A percentile compares a stretch with the other conserved stretches of the same genome.
These are phyloP conservation scores for Phanerochaete carnosa DNA, from an alignment of 768 basidiomycete genomes.

Conservation along the genomic window DNA sequence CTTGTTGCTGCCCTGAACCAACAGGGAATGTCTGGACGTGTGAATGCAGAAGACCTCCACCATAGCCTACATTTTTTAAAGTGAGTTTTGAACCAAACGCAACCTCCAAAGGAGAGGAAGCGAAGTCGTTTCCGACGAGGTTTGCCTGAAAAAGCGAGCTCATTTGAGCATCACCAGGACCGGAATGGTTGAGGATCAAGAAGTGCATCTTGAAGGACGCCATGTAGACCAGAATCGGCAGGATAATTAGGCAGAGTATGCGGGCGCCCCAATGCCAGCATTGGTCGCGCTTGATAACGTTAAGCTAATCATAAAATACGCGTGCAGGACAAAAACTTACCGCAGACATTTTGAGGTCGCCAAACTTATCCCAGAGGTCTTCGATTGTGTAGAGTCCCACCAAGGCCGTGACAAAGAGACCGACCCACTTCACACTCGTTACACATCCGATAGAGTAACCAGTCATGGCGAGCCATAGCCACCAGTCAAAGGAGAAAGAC, in stretches of 20 bases:
- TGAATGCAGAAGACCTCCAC: constrained; percentile 94
- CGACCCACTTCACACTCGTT: constrained; percentile 96
- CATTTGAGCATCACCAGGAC: constrained; percentile 98
- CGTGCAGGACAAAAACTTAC: constrained; percentile 45
- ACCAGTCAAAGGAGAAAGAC: constrained; percentile 96
- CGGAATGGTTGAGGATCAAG: constrained; percentile 87
- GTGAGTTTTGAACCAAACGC: constrained; percentile 90
- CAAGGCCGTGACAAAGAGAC: constrained; percentile 90
- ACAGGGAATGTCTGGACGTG: constrained; percentile 94
- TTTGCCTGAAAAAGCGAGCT: constrained; percentile 98
- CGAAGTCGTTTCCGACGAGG: constrained; percentile 90
- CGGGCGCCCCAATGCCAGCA: constrained; percentile 89
- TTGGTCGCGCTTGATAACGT: constrained; percentile 70
- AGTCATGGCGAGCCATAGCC: constrained; percentile 91
- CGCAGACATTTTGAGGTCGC: constrained; percentile 86
- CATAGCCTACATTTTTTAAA: constrained; percentile 96
- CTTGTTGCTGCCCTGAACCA: constrained; percentile 92
- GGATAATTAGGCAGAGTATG: constrained; percentile 76
- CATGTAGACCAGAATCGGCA: constrained; percentile 93
- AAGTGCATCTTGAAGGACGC: constrained; percentile 96
- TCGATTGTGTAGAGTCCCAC: constrained; percentile 97
- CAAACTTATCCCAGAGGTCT: constrained; percentile 98
- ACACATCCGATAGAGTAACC: constrained; percentile 95
- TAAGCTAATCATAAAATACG: not conserved
- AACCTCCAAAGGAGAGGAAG: constrained; percentile 86